These are phyloP conservation scores for Tylopilus plumbeoviolaceoides DNA, from an alignment of 768 basidiomycete species.

Conservation along the genomic window DNA sequence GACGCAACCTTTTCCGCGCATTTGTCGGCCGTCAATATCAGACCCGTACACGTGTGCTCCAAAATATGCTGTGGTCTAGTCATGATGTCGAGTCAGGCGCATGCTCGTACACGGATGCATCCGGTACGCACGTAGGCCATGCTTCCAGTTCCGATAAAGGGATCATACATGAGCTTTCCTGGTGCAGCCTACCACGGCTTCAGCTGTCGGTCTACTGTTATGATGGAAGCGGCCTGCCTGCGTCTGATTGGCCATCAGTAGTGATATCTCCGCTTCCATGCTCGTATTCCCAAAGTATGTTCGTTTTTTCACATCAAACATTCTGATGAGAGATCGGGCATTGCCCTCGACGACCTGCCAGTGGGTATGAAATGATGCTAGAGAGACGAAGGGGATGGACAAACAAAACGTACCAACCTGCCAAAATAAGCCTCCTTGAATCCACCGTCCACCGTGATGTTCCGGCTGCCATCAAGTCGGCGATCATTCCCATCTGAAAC, in stretches of 20 bases:
- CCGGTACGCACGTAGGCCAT: conserved; percentile 66
- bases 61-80: conserved; percentile 80
- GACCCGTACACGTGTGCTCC: conserved; percentile 86
- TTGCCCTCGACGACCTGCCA: conserved; percentile 55
- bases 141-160: conserved; percentile 91
- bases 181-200: conserved; percentile 57
- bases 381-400: background rate
- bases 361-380: background rate
- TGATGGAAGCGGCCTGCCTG: conserved; percentile 46
- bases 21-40: conserved; percentile 96
- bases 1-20: conserved; percentile 80
- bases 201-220: background rate
- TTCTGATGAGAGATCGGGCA: conserved; percentile 62
- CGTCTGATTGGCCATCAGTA: conserved; percentile 96
- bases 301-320: conserved; percentile 87
- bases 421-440: conserved; percentile 78
- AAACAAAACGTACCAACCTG: conserved; percentile 68
- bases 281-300: conserved; percentile 92
- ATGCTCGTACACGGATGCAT: background rate
- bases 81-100: background rate
- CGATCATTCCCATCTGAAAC: conserved; percentile 46
- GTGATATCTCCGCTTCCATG: conserved; percentile 95
- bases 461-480: conserved; percentile 45
- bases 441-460: conserved; percentile 63
- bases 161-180: conserved; percentile 93